Evolutionary conservation across 768 basidiomycete species (phyloP), one percentile per base, ranked within the genome.

Genomic region (Cyathus striatus): DNA sequence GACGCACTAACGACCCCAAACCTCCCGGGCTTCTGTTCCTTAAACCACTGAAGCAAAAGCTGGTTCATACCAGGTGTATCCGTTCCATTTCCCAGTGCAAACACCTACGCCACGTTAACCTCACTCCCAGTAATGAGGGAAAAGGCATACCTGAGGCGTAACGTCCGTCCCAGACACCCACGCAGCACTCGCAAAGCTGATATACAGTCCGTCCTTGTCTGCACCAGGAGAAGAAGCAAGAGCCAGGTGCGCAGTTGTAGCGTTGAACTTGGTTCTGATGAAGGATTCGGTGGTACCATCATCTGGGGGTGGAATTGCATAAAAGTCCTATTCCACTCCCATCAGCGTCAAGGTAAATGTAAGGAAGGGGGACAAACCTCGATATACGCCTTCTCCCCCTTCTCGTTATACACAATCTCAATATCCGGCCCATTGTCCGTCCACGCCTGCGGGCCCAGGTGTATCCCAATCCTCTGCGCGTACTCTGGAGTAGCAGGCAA

Each of bases 1-100:
- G 38, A 66, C 73, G 22, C 43, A 75, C 73, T 70, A 41, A 76
- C 63, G 23, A 74, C 59, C 3, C 74, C 74, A 48, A 73, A 68
- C 24, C 74, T 56, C 46, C 69, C 51, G 17, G 72, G 72, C 40
- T 69, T 72, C 30, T 60, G 59, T 7, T 53, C 62, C 36, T 66
- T 48, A 23, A 76, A 50, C 65, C 65, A 74, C 2, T 69, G 67
- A 24, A 76, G 53, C 18, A 76, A 57, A 18, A 61, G 60, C 42
- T 69, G 66, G 27, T 75, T 72, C 39, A 76, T 68, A 5, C 74
- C 73, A 1, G 49, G 57, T 7, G 61, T 50, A 22, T 49, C 52
- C 5, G 55, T 56, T 1, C 63, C 65, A 38, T 69, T 60, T 3
- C 74, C 74, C 4, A 71, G 50, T 0, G 74, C 74, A 54, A 72